Evolutionary conservation across 1,284 basidiomycete genomes (phyloP).

Genomic region (Naganishia sp.): DNA sequence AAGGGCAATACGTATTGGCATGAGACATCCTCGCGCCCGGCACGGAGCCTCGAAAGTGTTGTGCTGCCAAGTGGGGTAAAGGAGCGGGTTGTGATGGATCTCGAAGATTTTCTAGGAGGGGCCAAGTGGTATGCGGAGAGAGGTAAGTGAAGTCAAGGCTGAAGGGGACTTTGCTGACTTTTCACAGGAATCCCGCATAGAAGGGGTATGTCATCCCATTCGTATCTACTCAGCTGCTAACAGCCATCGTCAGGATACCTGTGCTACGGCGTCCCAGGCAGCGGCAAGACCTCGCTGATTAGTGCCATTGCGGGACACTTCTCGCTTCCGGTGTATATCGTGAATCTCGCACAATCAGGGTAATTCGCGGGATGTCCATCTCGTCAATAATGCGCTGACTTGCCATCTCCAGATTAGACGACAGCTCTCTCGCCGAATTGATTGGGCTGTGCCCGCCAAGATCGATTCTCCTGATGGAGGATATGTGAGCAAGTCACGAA

Average conservation of each 20-base stretch:
- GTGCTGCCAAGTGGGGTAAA: constrained; percentile 40
- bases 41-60: constrained; percentile 39
- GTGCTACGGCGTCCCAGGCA: constrained; percentile 69
- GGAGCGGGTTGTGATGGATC: constrained; percentile 38
- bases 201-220: constrained; percentile 27
- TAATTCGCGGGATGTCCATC: constrained; percentile 34
- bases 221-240: too few species aligned
- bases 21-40: constrained; percentile 24
- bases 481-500: constrained; percentile 49
- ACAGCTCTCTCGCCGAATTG: constrained; percentile 62
- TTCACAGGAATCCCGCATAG: constrained; percentile 37
- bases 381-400: background rate
- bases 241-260: constrained; percentile 63
- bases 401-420: constrained; percentile 59
- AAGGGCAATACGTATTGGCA: constrained; percentile 26
- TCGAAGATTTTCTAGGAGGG: constrained; percentile 38
- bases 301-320: constrained; percentile 75
- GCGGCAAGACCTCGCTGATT: constrained; percentile 75
- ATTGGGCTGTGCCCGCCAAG: constrained; percentile 66
- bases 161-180: background rate
- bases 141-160: constrained; percentile 23
- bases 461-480: constrained; percentile 76
- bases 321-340: constrained; percentile 69
- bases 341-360: constrained; percentile 71
- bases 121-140: constrained; percentile 39